Evolutionary conservation across 257 asterid genomes (phyloP).

Genomic region (Jaltomata sinuosa): DNA sequence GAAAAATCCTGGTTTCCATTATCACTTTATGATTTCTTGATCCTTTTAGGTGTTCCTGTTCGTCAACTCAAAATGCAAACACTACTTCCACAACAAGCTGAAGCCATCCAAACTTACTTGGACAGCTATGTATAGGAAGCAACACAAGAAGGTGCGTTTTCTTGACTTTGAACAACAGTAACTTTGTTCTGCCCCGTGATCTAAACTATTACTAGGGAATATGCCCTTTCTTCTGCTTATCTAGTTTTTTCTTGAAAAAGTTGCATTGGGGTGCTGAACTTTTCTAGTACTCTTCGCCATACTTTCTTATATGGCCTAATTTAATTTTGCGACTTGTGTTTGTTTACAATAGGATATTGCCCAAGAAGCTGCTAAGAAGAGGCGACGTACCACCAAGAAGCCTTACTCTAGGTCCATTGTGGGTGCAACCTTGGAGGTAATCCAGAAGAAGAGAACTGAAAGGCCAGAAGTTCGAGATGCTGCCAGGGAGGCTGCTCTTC

Average conservation of each 20-base stretch:
- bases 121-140: slow-evolving; percentile 86
- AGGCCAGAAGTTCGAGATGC: slow-evolving; percentile 94
- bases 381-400: slow-evolving; percentile 77
- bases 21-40: background rate
- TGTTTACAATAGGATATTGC: slow-evolving; percentile 43
- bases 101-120: slow-evolving; percentile 84
- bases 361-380: slow-evolving; percentile 82
- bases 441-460: slow-evolving; percentile 77
- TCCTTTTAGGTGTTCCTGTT: slow-evolving; percentile 62
- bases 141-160: slow-evolving; percentile 65
- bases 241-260: background rate
- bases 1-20: background rate
- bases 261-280: background rate
- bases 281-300: background rate
- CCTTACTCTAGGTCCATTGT: slow-evolving; percentile 91
- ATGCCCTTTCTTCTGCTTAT: background rate
- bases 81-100: slow-evolving; percentile 79
- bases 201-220: background rate
- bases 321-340: background rate
- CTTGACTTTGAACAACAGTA: background rate
- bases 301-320: background rate
- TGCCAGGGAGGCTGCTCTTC: slow-evolving; percentile 88
- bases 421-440: slow-evolving; percentile 88
- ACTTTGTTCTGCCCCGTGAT: background rate
- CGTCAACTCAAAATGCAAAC: slow-evolving; percentile 74